A percentile compares a stretch with the other conserved stretches of the same genome.
phyloP scores from a whole-genome alignment of 306 rosid species.

The Cercis canadensis region DNA sequence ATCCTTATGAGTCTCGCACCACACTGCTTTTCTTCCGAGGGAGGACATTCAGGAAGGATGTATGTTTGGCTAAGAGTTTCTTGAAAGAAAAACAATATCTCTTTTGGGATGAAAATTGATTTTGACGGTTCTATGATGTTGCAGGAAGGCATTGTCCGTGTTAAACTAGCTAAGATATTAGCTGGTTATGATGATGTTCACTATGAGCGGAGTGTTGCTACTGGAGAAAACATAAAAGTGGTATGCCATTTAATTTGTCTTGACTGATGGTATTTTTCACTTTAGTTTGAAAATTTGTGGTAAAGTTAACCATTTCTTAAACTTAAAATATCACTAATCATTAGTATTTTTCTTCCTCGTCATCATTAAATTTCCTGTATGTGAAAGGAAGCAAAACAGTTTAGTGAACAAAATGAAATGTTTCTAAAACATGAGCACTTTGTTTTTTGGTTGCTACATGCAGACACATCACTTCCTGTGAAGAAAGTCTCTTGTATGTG shows the following conservation, averaged over 20 bases:
- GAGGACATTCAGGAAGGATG: slow-evolving; percentile 84
- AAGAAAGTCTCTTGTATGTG: slow-evolving; percentile 16
- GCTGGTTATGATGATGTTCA: slow-evolving; percentile 78
- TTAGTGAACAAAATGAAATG: slow-evolving; percentile 13
- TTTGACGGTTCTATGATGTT: slow-evolving; percentile 37
- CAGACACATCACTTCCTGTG: slow-evolving; percentile 9
- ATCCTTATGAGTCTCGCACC: slow-evolving; percentile 82
- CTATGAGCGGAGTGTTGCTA: slow-evolving; percentile 86
- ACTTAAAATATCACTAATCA: not conserved
- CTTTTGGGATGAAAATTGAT: slow-evolving; percentile 32
- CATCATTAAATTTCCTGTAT: slow-evolving; percentile 4
- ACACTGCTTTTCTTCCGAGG: slow-evolving; percentile 89
- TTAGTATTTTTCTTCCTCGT: slow-evolving; percentile 35
- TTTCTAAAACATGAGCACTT: not conserved
- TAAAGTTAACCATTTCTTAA: slow-evolving; percentile 3
- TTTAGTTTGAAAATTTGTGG: slow-evolving; percentile 19
- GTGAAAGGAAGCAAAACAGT: not conserved
- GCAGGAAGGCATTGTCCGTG: slow-evolving; percentile 94
- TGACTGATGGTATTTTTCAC: slow-evolving; percentile 14
- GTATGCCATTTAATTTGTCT: slow-evolving; percentile 57
- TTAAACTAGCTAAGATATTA: slow-evolving; percentile 76
- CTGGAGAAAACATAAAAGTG: slow-evolving; percentile 75
- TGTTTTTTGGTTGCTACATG: not conserved
- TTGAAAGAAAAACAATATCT: slow-evolving; percentile 21
- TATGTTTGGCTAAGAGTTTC: slow-evolving; percentile 46